Conservation (phyloP, 257 asterid genomes). For the Nicotiana obtusifolia region DNA sequence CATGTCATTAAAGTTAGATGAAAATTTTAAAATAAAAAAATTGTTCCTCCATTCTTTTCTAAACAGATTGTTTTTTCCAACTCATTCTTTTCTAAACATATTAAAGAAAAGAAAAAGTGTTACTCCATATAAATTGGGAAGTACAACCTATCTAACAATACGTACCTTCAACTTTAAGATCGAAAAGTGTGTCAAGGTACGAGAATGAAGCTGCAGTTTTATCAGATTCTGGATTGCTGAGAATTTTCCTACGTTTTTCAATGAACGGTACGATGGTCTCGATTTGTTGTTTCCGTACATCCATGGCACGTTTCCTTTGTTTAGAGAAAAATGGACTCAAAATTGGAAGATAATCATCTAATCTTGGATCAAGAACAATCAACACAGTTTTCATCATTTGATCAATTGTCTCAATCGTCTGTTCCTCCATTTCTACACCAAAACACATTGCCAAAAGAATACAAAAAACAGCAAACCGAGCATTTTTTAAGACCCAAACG, state of each 20-base stretch:
- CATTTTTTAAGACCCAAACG: constrained; percentile 70
- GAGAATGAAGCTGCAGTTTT: constrained; percentile 60
- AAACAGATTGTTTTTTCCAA: no score
- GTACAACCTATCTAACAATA: no score
- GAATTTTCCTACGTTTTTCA: constrained; percentile 49
- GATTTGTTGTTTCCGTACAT: constrained; percentile 63
- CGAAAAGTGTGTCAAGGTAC: constrained; percentile 74
- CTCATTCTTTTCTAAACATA: not conserved
- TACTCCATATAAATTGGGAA: no score
- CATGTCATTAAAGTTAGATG: not conserved
- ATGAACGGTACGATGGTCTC: constrained; percentile 62
- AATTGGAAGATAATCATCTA: constrained; percentile 78
- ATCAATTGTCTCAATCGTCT: constrained; percentile 51
- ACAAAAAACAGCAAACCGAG: constrained; percentile 67
- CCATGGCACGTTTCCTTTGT: constrained; percentile 50
- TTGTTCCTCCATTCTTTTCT: not conserved
- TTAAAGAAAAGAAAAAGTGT: not conserved
- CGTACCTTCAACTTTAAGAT: constrained; percentile 51
- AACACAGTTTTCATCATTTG: constrained; percentile 62
- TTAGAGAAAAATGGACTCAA: constrained; percentile 66
- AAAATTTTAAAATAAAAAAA: not conserved
- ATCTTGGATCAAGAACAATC: constrained; percentile 61
- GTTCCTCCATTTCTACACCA: constrained; percentile 76
- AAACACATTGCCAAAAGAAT: constrained; percentile 71
- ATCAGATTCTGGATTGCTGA: constrained; percentile 44